Conservation (phyloP, 306 rosid species). For the Cucurbita moschata region DNA sequence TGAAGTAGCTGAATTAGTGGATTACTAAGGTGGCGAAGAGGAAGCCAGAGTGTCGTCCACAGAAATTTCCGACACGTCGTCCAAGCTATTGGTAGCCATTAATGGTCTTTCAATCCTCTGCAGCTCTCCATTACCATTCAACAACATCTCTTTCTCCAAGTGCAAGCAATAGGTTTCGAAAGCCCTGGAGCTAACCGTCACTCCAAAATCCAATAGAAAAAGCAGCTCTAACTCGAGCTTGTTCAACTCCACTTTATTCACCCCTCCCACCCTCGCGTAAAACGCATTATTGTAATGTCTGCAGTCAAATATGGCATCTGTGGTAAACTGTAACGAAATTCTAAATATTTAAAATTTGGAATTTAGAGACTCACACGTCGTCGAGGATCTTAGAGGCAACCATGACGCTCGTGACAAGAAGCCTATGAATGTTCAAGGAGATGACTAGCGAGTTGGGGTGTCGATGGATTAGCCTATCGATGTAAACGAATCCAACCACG, state of each 20-base stretch:
- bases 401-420: conserved; percentile 65
- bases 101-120: conserved; percentile 35
- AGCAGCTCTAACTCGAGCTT: conserved; percentile 78
- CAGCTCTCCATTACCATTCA: conserved; percentile 23
- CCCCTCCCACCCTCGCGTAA: conserved; percentile 73
- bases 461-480: conserved; percentile 62
- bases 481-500: conserved; percentile 75
- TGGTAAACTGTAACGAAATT: too few species aligned
- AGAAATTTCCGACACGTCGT: conserved; percentile 38
- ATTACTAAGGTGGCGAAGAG: conserved; percentile 24
- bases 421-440: conserved; percentile 71
- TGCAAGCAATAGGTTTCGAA: conserved; percentile 70
- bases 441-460: conserved; percentile 70
- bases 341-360: too few species aligned
- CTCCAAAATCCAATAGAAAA: conserved; percentile 65
- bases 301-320: neutral
- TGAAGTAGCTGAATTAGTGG: too few species aligned
- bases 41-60: conserved; percentile 30
- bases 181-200: conserved; percentile 46
- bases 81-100: conserved; percentile 15
- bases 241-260: conserved; percentile 67
- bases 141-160: conserved; percentile 53
- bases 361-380: conserved; percentile 55
- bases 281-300: conserved; percentile 77
- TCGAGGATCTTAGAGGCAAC: conserved; percentile 92